phyloP scores from a whole-genome alignment of 1,284 basidiomycete species.

The Tilletia indica region DNA sequence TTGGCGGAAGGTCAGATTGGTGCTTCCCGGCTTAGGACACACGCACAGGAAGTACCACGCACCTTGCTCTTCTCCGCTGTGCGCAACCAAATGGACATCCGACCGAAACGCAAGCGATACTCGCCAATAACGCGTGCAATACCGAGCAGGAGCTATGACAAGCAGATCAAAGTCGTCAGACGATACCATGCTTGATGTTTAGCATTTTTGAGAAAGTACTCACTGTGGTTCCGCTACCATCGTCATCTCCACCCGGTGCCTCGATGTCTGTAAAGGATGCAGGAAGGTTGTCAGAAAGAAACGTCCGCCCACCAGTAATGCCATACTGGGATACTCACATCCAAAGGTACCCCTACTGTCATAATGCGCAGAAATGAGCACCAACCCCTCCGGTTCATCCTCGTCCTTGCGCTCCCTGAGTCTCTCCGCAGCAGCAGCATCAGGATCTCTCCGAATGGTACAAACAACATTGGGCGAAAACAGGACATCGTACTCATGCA shows the following conservation, averaged over 20 bases:
- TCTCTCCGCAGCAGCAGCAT: not conserved
- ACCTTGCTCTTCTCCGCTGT: conserved; percentile 56
- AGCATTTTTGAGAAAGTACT: not conserved
- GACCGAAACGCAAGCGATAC: conserved; percentile 26
- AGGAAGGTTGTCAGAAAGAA: not conserved
- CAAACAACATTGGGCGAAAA: conserved; percentile 43
- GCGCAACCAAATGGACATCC: conserved; percentile 52
- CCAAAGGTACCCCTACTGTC: conserved; percentile 50
- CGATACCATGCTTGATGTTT: not conserved
- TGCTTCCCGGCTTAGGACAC: not conserved
- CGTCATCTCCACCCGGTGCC: conserved; percentile 52
- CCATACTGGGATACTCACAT: not conserved
- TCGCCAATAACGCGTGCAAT: conserved; percentile 42
- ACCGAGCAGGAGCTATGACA: conserved; percentile 38
- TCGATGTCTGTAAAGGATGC: conserved; percentile 22
- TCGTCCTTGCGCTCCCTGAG: conserved; percentile 15
- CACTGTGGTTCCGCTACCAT: conserved; percentile 32
- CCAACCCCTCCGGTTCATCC: conserved; percentile 29
- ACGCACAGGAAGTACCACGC: not conserved
- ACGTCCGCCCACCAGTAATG: no score
- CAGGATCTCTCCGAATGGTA: conserved; percentile 21
- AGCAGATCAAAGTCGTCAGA: not conserved
- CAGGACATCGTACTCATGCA: conserved; percentile 29
- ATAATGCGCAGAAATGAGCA: conserved; percentile 52
- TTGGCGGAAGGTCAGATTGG: no score